A percentile compares a stretch with the other conserved stretches of the same genome.
Evolutionary conservation across 371 early-diverging fungal genomes (phyloP).

Genomic region (Rhizopus delemar): DNA sequence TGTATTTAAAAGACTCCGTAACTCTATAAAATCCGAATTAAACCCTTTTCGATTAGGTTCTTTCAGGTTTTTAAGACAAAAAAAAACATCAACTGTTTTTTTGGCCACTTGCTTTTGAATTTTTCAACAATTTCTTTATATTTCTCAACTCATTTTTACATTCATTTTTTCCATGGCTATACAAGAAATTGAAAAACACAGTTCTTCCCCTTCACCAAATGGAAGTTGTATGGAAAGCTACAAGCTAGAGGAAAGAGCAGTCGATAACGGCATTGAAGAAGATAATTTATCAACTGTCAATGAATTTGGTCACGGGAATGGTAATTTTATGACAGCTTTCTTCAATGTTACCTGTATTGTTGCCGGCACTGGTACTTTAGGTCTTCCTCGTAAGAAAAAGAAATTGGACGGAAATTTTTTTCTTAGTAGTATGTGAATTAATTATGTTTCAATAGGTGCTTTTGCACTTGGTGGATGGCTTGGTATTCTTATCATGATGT

Average conservation of each 20-base stretch:
- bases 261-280: conserved; percentile 39
- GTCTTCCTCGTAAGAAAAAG: conserved; percentile 50
- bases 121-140: neutral
- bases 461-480: conserved; percentile 48
- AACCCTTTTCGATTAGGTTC: no score
- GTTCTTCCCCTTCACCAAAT: neutral
- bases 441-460: neutral
- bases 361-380: conserved; percentile 87
- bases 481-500: conserved; percentile 43
- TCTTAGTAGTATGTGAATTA: neutral
- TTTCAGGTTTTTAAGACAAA: no score
- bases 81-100: no score
- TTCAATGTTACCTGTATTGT: conserved; percentile 76
- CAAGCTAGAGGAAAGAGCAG: conserved; percentile 35
- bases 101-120: neutral
- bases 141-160: neutral
- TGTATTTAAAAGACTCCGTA: no score
- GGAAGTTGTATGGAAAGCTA: conserved; percentile 12
- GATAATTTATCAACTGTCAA: conserved; percentile 26
- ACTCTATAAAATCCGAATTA: no score
- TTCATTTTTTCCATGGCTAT: neutral
- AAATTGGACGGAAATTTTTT: conserved; percentile 14
- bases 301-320: conserved; percentile 44
- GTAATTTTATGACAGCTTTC: conserved; percentile 49
- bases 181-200: neutral